phyloP scores from a whole-genome alignment of 441 rosid genomes.

The Adansonia gregorii region DNA sequence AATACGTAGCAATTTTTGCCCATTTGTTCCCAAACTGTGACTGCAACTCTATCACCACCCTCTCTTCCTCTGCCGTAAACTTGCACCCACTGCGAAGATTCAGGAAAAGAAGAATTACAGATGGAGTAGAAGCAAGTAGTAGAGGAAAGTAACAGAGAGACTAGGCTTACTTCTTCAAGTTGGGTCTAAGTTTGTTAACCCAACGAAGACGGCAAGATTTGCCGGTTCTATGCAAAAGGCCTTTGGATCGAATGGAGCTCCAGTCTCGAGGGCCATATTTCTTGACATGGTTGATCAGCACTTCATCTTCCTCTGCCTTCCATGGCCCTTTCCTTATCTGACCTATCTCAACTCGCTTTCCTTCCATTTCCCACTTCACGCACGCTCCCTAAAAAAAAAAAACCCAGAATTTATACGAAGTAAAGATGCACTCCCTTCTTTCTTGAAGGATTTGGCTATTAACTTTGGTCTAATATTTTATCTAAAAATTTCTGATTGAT shows the following conservation, averaged over 20 bases:
- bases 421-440: background rate
- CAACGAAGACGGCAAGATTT: constrained; percentile 97
- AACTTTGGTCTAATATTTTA: background rate
- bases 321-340: constrained; percentile 92
- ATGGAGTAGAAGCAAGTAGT: background rate
- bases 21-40: constrained; percentile 84
- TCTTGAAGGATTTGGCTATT: background rate
- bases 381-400: background rate
- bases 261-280: constrained; percentile 85
- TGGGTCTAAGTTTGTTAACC: constrained; percentile 95
- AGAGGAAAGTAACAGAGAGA: background rate
- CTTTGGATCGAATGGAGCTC: constrained; percentile 99
- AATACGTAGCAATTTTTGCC: constrained; percentile 87
- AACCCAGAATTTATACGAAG: background rate
- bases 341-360: constrained; percentile 54
- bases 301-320: constrained; percentile 90
- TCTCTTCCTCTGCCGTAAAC: constrained; percentile 85
- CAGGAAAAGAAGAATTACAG: background rate
- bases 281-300: constrained; percentile 67
- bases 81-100: constrained; percentile 66
- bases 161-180: constrained; percentile 72
- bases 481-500: background rate
- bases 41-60: constrained; percentile 83
- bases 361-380: too few relatives aligned
- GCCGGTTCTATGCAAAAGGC: constrained; percentile 81